Evolutionary conservation across 805 yeast species (phyloP).

Genomic region (Cyberlindnera subsufficiens): DNA sequence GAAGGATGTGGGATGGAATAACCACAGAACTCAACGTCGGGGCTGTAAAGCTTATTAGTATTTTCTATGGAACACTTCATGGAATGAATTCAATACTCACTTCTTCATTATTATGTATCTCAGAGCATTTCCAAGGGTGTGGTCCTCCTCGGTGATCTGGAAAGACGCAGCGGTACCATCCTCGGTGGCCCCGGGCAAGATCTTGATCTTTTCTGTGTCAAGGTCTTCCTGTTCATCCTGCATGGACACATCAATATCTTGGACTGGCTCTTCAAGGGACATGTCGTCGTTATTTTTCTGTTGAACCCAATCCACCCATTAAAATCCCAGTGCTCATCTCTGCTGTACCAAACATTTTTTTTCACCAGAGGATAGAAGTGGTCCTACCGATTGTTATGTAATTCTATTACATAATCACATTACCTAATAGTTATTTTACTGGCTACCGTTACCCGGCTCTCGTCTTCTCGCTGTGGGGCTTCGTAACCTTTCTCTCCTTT

Average conservation of each 20-base stretch:
- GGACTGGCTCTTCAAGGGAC: slow-evolving; percentile 19
- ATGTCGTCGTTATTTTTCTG: slow-evolving; percentile 2
- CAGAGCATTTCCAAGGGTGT: slow-evolving; percentile 90
- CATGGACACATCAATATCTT: slow-evolving; percentile 24
- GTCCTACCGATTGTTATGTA: not conserved
- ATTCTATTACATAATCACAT: no score
- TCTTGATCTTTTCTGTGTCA: slow-evolving; percentile 23
- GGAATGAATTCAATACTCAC: not conserved
- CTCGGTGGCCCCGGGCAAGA: slow-evolving; percentile 79
- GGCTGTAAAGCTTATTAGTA: slow-evolving; percentile 26
- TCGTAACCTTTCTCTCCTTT: not conserved
- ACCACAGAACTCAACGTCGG: slow-evolving; percentile 97
- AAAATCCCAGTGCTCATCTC: not conserved
- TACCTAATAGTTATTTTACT: no score
- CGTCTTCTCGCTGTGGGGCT: no score
- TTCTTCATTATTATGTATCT: slow-evolving; percentile 95
- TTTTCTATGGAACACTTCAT: not conserved
- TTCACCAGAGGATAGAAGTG: not conserved
- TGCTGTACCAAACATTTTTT: slow-evolving; percentile 6
- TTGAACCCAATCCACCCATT: no score
- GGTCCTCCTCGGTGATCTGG: slow-evolving; percentile 91
- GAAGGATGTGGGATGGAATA: slow-evolving; percentile 98
- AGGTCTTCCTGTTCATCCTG: slow-evolving; percentile 20
- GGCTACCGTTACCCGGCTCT: not conserved
- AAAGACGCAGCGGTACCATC: slow-evolving; percentile 95